These are phyloP conservation scores for Myxozyma melibiosi DNA, from an alignment of 805 yeast genomes.

Conservation along the genomic window DNA sequence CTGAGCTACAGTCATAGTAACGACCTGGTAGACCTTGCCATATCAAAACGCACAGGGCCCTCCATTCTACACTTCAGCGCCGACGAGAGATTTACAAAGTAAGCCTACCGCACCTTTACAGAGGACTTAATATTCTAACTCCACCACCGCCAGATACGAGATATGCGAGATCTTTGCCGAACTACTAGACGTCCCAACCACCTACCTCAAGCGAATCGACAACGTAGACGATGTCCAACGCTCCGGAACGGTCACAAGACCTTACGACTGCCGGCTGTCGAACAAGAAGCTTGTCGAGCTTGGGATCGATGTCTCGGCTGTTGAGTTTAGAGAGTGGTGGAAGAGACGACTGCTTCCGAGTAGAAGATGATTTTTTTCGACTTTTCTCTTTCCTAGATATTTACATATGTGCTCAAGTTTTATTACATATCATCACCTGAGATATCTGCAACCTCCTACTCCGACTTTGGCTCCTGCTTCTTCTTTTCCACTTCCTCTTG, in stretches of 20 bases:
- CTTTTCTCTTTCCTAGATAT: neutral
- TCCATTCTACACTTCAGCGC: constrained; percentile 25
- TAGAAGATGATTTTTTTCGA: constrained; percentile 7
- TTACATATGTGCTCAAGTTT: neutral
- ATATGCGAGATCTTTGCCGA: constrained; percentile 27
- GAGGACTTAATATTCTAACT: neutral
- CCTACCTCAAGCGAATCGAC: constrained; percentile 14
- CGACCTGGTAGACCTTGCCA: neutral
- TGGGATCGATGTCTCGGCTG: constrained; percentile 21
- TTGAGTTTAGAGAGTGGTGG: constrained; percentile 32
- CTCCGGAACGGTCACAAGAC: constrained; percentile 9
- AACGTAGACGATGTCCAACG: neutral
- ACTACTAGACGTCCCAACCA: constrained; percentile 25
- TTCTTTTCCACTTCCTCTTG: constrained; percentile 15
- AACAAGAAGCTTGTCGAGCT: constrained; percentile 14
- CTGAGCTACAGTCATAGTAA: no score
- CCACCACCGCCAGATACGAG: constrained; percentile 15
- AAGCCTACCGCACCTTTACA: neutral
- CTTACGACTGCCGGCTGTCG: constrained; percentile 26
- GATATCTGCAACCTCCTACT: neutral
- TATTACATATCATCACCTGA: neutral
- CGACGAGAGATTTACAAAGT: constrained; percentile 28
- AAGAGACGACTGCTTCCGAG: constrained; percentile 21
- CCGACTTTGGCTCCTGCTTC: constrained; percentile 23
- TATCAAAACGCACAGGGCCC: constrained; percentile 6